Base-by-base conservation (phyloP, 2,329 filamentous ascomycete genomes). In the Pseudogymnoascus sp. region DNA sequence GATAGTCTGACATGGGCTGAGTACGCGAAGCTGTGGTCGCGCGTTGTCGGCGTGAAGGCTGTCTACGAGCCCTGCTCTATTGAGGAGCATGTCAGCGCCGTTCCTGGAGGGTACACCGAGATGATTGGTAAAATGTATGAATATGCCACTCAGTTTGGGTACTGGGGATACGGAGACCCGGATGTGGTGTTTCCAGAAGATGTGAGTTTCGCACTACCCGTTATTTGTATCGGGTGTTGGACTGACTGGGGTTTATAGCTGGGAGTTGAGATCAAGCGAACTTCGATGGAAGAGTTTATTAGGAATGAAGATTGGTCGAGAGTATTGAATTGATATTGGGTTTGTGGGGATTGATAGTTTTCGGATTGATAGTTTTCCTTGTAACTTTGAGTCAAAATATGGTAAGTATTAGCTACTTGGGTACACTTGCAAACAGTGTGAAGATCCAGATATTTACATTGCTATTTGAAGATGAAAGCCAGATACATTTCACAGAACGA, bases 61-160 rank as follows among this genome's bases (percentile, higher is more conserved):
- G 38, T 63, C 1, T 67, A 67, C 2, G 11, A 33, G 45, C 45
- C 45, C 2, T 52, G 45, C 9, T 52, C 70, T 21, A 61, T 75
- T 14, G 68, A 71, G 33, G 65, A 70, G 4, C 61, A 63, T 3
- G 66, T 72, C 40, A 64, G 67, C n/a, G 68, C 67, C 0, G 64
- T 45, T 8, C 65, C 67, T 14, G 65, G 67, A 1, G 69, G 12
- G 49, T 72, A 37, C 65, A 72, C 58, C 40, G 63, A 62, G 74
- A 75, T 60, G 61, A 73, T 9, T 31, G 69, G 63, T 1, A 69
- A 73, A 38, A 73, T 71, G 65, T 70, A 68, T 43, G 58, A 66
- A 62, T 75, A 73, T 41, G 68, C 72, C 25, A 66, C 69, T 21
- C 67, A 72, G 41, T 73, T 68, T 64, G 72, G 73, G 1, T 75